phyloP scores from a whole-genome alignment of 1,139 yeast species.

The Protomyces arabidopsidicola region DNA sequence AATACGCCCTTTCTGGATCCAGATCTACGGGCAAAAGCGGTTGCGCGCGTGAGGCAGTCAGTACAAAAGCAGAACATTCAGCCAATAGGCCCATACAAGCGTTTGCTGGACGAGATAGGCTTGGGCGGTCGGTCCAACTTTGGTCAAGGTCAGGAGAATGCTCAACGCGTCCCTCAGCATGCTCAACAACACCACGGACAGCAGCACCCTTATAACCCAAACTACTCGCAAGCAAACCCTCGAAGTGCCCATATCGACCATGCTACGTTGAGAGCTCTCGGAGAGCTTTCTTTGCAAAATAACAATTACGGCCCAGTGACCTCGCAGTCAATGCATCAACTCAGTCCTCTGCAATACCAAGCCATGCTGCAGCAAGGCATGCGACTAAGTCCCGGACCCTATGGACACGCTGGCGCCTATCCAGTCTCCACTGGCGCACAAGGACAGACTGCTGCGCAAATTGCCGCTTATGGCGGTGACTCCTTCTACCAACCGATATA shows the following conservation, averaged over 20 bases:
- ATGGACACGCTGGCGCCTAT: background rate
- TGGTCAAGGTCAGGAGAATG: background rate
- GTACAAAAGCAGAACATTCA: constrained; percentile 56
- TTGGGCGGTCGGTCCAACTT: constrained; percentile 40
- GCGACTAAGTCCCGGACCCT: constrained; percentile 4
- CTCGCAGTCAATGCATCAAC: constrained; percentile 7
- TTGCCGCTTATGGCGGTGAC: background rate
- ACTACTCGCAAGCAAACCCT: background rate
- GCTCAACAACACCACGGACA: background rate
- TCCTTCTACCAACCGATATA: background rate
- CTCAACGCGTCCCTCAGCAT: background rate
- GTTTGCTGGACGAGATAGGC: constrained; percentile 91
- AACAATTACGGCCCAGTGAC: constrained; percentile 6
- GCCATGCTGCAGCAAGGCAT: constrained; percentile 21
- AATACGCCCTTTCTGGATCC: constrained; percentile 55
- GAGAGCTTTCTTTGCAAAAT: constrained; percentile 12
- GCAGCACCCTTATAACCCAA: background rate
- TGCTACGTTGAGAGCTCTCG: constrained; percentile 23
- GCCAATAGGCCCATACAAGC: constrained; percentile 68
- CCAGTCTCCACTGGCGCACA: background rate
- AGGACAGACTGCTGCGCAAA: background rate
- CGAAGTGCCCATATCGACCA: constrained; percentile 7
- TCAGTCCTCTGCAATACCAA: constrained; percentile 15
- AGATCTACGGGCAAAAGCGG: constrained; percentile 32
- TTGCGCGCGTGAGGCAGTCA: constrained; percentile 44